Base-by-base conservation (phyloP, 257 asterid species). In the Verbascum thapsus region DNA sequence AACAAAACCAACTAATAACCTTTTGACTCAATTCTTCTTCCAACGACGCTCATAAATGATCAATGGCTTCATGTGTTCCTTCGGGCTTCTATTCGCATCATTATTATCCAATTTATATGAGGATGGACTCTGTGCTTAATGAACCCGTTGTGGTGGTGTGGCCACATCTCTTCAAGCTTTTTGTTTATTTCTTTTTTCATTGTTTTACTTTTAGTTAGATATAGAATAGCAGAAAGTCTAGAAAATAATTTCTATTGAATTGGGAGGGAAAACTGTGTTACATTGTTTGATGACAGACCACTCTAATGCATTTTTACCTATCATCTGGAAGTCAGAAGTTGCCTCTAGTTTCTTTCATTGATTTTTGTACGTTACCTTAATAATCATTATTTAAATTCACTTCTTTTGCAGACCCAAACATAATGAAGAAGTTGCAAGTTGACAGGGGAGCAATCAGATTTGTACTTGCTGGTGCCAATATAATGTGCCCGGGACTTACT, bases 401-500 rank as follows among this genome's bases (percentile, higher is more conserved):
- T 44, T 58, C 53, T 58, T 76, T 57, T 61, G 66, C 87, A 94
- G 99, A 94, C 84, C 99, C 99, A 62, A 75, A 85, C 74, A 84
- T 94, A 72, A 94, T 94, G 99, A 94, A 85, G 67, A 94, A 85
- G 65, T 77, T 94, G 41, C 97, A 94, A 83, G 99, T 94, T 75
- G 99, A 94, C 71, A 79, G 97, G 67, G 99, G 99, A 8, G 99
- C 99, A 0, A 87, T 94, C 70, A 87, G 70, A 76, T 90, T 77
- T 81, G 98, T 94, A 58, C 95, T 94, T 52, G 75, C 99, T 67
- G 99, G 99, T 75, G 99, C 99, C 72, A 94, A 94, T 81, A 90
- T 94, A 74, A 94, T 94, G 99, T 94, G 99, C 68, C 99, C 99
- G 2, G 99, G 99, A 30, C 96, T 94, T 48, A 94, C 99, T 10